A percentile compares a stretch with the other conserved stretches of the same genome.
These are phyloP conservation scores for Aaosphaeria pasadenensis DNA, from an alignment of 2,329 filamentous ascomycete genomes.

Conservation along the genomic window DNA sequence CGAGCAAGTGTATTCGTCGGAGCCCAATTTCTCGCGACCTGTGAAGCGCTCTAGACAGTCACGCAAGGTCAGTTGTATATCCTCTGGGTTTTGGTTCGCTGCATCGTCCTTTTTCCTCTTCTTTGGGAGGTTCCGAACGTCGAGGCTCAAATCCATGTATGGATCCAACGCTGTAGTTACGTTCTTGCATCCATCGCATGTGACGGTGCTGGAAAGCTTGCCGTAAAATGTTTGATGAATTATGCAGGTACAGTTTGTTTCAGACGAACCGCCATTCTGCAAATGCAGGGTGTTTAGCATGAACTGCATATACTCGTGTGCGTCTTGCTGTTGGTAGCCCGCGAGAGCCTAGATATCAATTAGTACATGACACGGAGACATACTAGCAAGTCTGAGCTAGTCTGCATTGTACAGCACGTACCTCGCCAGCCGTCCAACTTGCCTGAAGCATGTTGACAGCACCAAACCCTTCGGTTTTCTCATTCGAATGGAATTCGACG, in stretches of 20 bases:
- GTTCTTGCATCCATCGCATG: slow-evolving; percentile 82
- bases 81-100: slow-evolving; percentile 9
- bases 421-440: slow-evolving; percentile 79
- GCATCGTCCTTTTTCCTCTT: slow-evolving; percentile 50
- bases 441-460: slow-evolving; percentile 85
- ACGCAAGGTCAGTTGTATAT: slow-evolving; percentile 39
- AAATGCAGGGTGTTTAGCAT: slow-evolving; percentile 85
- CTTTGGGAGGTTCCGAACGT: slow-evolving; percentile 73
- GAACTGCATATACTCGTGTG: slow-evolving; percentile 96
- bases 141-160: slow-evolving; percentile 85
- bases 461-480: slow-evolving; percentile 85
- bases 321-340: slow-evolving; percentile 93
- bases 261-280: slow-evolving; percentile 62
- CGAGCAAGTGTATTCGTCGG: slow-evolving; percentile 81
- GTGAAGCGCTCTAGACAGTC: slow-evolving; percentile 85
- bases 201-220: slow-evolving; percentile 85
- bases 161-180: slow-evolving; percentile 81
- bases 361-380: neutral
- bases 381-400: too few species aligned
- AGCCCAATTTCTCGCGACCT: slow-evolving; percentile 68
- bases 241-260: slow-evolving; percentile 71
- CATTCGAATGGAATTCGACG: slow-evolving; percentile 62
- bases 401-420: slow-evolving; percentile 35
- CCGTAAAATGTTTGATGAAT: slow-evolving; percentile 95
- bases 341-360: slow-evolving; percentile 47